These are phyloP conservation scores for Cornus suecica DNA, from an alignment of 148 eudicot species.

Conservation along the genomic window DNA sequence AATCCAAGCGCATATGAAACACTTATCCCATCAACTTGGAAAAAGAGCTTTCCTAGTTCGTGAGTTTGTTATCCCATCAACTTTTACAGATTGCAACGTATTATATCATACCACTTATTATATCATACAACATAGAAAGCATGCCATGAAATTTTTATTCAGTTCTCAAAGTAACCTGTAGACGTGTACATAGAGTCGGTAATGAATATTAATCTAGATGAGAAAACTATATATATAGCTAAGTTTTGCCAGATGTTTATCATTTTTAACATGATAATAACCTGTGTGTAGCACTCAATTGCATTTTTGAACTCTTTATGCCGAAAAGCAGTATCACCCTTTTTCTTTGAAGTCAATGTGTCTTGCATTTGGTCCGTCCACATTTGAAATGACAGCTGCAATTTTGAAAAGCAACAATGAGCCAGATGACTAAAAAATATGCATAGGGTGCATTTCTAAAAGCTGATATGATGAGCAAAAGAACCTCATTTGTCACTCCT, in stretches of 20 bases:
- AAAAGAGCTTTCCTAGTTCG: too few relatives aligned
- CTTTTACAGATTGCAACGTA: too few relatives aligned
- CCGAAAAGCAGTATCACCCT: slow-evolving; percentile 53
- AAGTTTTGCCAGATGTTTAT: too few relatives aligned
- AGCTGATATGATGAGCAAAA: not conserved
- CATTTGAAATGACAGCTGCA: slow-evolving; percentile 71
- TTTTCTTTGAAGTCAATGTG: slow-evolving; percentile 56
- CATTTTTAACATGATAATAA: slow-evolving; percentile 4
- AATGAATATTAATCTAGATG: too few relatives aligned
- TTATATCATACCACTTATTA: too few relatives aligned
- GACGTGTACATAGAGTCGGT: too few relatives aligned
- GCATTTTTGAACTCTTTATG: slow-evolving; percentile 51
- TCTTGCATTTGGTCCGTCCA: slow-evolving; percentile 74
- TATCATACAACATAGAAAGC: too few relatives aligned
- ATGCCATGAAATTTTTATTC: too few relatives aligned
- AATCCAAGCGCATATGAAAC: not conserved
- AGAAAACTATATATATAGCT: too few relatives aligned
- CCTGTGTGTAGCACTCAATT: slow-evolving; percentile 54
- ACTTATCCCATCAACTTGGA: too few relatives aligned
- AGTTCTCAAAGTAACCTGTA: too few relatives aligned
- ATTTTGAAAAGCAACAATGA: slow-evolving; percentile 3
- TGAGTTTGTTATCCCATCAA: too few relatives aligned
- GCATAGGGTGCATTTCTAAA: not conserved
- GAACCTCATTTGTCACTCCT: slow-evolving; percentile 62
- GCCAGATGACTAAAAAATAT: not conserved